phyloP scores from a whole-genome alignment of 257 asterid genomes.

The Scutellaria barbata region DNA sequence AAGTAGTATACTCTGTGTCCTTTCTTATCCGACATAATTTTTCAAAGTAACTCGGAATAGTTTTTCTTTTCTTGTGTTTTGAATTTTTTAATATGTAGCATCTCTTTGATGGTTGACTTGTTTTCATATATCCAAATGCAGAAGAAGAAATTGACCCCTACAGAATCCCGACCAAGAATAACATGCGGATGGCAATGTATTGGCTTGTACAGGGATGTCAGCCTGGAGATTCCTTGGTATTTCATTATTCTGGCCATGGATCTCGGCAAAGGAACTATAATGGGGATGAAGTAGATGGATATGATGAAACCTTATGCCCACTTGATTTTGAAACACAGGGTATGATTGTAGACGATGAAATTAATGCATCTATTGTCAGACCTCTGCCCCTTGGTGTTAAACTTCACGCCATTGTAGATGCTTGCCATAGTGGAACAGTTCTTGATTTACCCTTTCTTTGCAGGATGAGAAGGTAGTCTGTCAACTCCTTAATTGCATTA shows the following conservation, averaged over 20 bases:
- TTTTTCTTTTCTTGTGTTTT: background rate
- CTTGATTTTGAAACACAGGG: slow-evolving; percentile 94
- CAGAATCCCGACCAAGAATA: slow-evolving; percentile 75
- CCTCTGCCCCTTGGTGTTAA: slow-evolving; percentile 89
- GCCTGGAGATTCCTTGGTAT: slow-evolving; percentile 88
- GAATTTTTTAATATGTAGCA: background rate
- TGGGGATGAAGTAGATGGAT: slow-evolving; percentile 97
- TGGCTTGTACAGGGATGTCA: slow-evolving; percentile 98
- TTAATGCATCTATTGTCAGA: slow-evolving; percentile 80
- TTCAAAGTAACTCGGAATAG: background rate
- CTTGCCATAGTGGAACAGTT: slow-evolving; percentile 94
- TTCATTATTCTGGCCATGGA: slow-evolving; percentile 97
- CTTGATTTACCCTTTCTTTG: slow-evolving; percentile 87
- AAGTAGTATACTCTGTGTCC: background rate
- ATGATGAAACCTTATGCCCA: slow-evolving; percentile 95
- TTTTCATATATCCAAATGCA: slow-evolving; percentile 46
- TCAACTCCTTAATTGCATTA: slow-evolving; percentile 8
- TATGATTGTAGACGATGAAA: slow-evolving; percentile 95
- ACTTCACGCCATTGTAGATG: slow-evolving; percentile 92
- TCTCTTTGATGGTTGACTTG: slow-evolving; percentile 34
- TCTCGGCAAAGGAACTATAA: slow-evolving; percentile 78
- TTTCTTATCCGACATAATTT: background rate
- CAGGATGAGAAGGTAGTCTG: slow-evolving; percentile 79
- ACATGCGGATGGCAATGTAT: slow-evolving; percentile 85
- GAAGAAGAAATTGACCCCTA: slow-evolving; percentile 94